Percentiles rank a stretch among this genome's conserved stretches.
Conservation (phyloP, 2,329 filamentous ascomycete genomes). For the Colletotrichum sp. region DNA sequence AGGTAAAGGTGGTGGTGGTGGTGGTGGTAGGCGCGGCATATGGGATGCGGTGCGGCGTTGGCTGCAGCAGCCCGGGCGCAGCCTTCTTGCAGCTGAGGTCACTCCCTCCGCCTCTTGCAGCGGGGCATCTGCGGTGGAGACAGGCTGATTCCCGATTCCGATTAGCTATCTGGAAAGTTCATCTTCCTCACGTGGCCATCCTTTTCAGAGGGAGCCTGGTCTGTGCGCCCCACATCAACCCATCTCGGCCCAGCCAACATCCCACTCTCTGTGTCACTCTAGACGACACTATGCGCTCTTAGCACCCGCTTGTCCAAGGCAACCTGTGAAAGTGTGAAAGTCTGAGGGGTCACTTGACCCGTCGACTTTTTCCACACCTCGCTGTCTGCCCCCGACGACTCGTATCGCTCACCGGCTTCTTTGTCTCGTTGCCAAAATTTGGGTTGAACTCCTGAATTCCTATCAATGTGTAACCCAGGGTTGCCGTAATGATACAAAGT, state of each 20-base stretch:
- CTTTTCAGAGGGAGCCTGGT: slow-evolving; percentile 15
- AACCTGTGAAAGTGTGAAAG: slow-evolving; percentile 21
- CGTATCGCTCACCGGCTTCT: not conserved
- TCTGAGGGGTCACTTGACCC: slow-evolving; percentile 16
- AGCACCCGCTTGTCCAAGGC: not conserved
- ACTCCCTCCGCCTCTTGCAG: slow-evolving; percentile 16
- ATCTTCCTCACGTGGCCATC: slow-evolving; percentile 20
- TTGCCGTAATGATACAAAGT: not conserved
- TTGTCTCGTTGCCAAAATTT: not conserved
- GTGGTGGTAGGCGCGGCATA: slow-evolving; percentile 20
- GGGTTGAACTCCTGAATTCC: not conserved
- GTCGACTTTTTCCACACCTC: not conserved
- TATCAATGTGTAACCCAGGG: not conserved
- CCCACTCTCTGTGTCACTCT: slow-evolving; percentile 5
- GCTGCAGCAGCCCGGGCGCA: slow-evolving; percentile 11
- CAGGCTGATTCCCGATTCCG: slow-evolving; percentile 19
- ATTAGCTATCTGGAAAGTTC: slow-evolving; percentile 23
- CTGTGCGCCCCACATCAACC: slow-evolving; percentile 14
- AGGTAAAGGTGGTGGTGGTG: not conserved
- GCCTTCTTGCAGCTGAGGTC: slow-evolving; percentile 23
- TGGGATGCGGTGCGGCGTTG: slow-evolving; percentile 18
- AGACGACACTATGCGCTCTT: not conserved
- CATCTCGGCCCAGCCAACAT: slow-evolving; percentile 5
- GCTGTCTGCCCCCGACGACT: not conserved
- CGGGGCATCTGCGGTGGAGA: slow-evolving; percentile 19